These are phyloP conservation scores for Xylariales sp. DNA, from an alignment of 2,329 filamentous ascomycete genomes.

Conservation along the genomic window DNA sequence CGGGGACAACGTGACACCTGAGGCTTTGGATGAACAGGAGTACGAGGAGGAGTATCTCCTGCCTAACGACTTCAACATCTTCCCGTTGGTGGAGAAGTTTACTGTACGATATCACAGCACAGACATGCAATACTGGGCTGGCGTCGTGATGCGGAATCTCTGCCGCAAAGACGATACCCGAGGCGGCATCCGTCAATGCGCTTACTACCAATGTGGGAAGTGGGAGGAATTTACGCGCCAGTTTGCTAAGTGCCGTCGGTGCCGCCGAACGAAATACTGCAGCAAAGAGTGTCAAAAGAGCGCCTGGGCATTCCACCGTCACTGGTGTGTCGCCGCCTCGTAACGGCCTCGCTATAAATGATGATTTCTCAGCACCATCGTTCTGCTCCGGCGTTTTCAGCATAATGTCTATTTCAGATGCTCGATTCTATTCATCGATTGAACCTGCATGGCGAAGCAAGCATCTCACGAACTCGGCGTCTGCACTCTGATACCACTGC, in stretches of 20 bases:
- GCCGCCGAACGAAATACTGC: slow-evolving; percentile 96
- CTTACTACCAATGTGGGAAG: slow-evolving; percentile 96
- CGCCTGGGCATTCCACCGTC: slow-evolving; percentile 95
- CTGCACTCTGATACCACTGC: slow-evolving; percentile 33
- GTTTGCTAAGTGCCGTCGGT: slow-evolving; percentile 96
- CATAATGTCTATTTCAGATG: slow-evolving; percentile 29
- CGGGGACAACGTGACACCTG: slow-evolving; percentile 49
- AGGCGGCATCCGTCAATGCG: slow-evolving; percentile 93
- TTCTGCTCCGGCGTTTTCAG: slow-evolving; percentile 27
- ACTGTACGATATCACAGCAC: slow-evolving; percentile 91
- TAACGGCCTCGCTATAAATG: slow-evolving; percentile 25
- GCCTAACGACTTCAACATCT: slow-evolving; percentile 96
- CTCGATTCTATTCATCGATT: slow-evolving; percentile 27
- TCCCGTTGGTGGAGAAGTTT: slow-evolving; percentile 96
- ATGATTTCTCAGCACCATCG: slow-evolving; percentile 16
- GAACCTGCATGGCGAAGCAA: slow-evolving; percentile 32
- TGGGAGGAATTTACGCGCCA: slow-evolving; percentile 97
- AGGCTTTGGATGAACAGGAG: slow-evolving; percentile 44
- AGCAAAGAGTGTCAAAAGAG: slow-evolving; percentile 99
- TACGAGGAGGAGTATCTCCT: slow-evolving; percentile 84
- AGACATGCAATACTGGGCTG: slow-evolving; percentile 99
- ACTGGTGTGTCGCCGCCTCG: slow-evolving; percentile 85
- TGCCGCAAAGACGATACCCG: slow-evolving; percentile 95
- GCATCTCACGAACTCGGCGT: slow-evolving; percentile 33
- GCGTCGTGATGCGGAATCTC: slow-evolving; percentile 96